Percentiles rank a stretch among this genome's conserved stretches.
Conservation (phyloP, 2,329 filamentous ascomycete species). For the Ophiostoma fasciatum region DNA sequence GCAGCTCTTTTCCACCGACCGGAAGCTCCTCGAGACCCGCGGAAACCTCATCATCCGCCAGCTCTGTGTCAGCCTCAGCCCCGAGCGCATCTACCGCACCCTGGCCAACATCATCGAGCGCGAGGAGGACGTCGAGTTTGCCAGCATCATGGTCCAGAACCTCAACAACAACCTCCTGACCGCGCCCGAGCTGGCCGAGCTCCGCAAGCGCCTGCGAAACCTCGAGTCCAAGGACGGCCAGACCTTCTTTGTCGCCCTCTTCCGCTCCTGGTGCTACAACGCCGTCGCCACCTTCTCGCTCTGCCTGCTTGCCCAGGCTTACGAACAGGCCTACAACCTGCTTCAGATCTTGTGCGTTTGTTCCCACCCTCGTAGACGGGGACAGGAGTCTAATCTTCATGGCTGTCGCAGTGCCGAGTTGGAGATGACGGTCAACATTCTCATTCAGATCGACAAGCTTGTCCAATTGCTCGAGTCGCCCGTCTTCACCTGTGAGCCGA, state of each 20-base stretch:
- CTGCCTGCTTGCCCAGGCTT: conserved; percentile 88
- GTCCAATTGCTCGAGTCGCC: conserved; percentile 94
- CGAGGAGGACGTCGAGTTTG: conserved; percentile 96
- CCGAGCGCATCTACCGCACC: conserved; percentile 89
- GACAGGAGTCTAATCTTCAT: too few relatives aligned
- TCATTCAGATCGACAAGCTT: conserved; percentile 97
- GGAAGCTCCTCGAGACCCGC: conserved; percentile 75
- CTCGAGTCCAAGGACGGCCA: conserved; percentile 89
- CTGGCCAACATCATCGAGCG: conserved; percentile 94
- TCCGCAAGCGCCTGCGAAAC: conserved; percentile 80
- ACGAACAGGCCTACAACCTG: conserved; percentile 93
- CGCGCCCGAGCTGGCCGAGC: conserved; percentile 79
- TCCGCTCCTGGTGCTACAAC: conserved; percentile 97
- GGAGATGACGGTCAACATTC: conserved; percentile 97
- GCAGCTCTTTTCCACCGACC: conserved; percentile 88
- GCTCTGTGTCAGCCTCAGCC: conserved; percentile 79
- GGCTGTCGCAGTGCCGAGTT: conserved; percentile 87
- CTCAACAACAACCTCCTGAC: conserved; percentile 98
- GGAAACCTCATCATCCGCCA: conserved; percentile 96
- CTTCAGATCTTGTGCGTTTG: conserved; percentile 74
- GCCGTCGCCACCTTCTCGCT: conserved; percentile 94
- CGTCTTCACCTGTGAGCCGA: conserved; percentile 91
- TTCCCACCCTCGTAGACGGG: not conserved
- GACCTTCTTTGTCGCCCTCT: conserved; percentile 84
- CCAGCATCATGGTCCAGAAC: conserved; percentile 98